These are phyloP conservation scores for Chaetomium globosum DNA, from an alignment of 2,329 filamentous ascomycete species.

Conservation along the genomic window DNA sequence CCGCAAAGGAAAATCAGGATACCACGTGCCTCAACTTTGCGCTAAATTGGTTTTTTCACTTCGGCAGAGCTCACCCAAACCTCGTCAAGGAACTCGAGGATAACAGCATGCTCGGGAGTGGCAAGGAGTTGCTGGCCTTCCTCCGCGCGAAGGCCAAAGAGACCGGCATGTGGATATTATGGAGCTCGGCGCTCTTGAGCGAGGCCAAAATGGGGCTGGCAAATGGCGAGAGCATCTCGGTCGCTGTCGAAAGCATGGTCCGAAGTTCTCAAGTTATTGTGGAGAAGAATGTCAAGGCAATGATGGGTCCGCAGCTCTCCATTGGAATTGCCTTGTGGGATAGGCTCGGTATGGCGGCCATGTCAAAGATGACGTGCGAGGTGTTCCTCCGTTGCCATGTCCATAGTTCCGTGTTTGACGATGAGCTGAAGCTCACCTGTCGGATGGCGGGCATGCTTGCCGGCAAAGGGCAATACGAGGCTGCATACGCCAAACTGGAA, in stretches of 20 bases:
- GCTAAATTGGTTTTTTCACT: conserved; percentile 93
- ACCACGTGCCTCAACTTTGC: conserved; percentile 92
- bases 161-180: conserved; percentile 79
- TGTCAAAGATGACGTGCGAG: conserved; percentile 66
- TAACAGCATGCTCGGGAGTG: conserved; percentile 72
- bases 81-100: conserved; percentile 71
- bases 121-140: conserved; percentile 80
- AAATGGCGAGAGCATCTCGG: conserved; percentile 66
- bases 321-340: conserved; percentile 74
- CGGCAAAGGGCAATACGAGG: conserved; percentile 69
- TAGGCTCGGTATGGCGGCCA: conserved; percentile 65
- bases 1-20: conserved; percentile 91
- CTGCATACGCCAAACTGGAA: conserved; percentile 64
- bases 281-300: conserved; percentile 71
- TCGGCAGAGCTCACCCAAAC: conserved; percentile 80
- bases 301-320: conserved; percentile 73
- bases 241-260: conserved; percentile 75
- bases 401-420: conserved; percentile 64
- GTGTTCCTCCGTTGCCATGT: conserved; percentile 75
- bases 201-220: conserved; percentile 80
- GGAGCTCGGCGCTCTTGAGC: conserved; percentile 80
- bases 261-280: conserved; percentile 80
- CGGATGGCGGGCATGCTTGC: conserved; percentile 68
- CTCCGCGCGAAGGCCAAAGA: conserved; percentile 85
- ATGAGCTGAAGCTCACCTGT: conserved; percentile 74